Conservation (phyloP, 495 filamentous ascomycete species). For the Chaetomium tenue region DNA sequence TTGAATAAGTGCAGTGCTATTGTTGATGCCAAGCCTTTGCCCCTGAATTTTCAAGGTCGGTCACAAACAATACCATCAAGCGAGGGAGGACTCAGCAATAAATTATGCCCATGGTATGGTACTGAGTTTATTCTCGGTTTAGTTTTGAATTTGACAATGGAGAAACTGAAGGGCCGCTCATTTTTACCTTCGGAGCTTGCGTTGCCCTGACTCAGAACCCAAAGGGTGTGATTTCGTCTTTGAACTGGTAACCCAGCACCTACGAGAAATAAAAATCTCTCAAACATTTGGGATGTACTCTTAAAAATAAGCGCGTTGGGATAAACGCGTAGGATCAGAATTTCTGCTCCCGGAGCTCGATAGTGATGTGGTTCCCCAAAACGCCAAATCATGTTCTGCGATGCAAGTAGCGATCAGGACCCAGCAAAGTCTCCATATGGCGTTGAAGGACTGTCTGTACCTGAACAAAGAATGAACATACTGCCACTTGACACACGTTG, state of each 20-base stretch:
- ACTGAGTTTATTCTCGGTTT: not conserved
- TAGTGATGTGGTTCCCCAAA: not conserved
- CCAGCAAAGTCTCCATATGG: not conserved
- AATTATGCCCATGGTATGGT: no score
- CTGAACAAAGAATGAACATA: not conserved
- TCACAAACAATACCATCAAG: not conserved
- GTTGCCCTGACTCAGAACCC: no score
- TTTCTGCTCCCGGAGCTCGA: not conserved
- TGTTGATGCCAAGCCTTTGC: conserved; percentile 11
- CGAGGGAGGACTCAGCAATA: not conserved
- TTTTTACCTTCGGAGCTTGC: not conserved
- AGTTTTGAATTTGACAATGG: not conserved
- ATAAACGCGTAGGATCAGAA: not conserved
- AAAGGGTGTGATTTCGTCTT: no score
- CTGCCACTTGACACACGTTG: not conserved
- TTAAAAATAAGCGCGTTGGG: not conserved
- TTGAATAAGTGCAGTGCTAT: not conserved
- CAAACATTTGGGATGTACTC: not conserved
- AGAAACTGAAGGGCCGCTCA: not conserved
- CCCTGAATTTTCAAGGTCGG: not conserved
- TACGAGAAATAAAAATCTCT: not conserved
- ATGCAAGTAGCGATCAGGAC: not conserved
- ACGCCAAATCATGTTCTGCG: not conserved
- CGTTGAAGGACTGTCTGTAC: not conserved
- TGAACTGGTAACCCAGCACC: no score